Evolutionary conservation across 2,329 filamentous ascomycete genomes (phyloP).

Genomic region (Colletotrichum acutatum): DNA sequence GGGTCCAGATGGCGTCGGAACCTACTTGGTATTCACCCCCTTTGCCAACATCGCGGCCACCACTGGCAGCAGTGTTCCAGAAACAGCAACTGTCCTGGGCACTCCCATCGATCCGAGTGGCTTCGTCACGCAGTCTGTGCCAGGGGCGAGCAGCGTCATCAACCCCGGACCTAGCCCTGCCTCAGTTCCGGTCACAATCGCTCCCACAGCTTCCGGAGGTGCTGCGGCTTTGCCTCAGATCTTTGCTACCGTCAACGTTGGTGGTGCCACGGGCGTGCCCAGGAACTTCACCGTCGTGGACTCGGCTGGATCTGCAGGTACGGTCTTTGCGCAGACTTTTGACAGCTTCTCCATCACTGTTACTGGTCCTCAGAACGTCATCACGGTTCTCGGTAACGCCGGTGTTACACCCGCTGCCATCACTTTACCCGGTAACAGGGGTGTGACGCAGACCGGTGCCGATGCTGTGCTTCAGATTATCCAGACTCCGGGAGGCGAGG

Average conservation of each 20-base stretch:
- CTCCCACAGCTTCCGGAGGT: not conserved
- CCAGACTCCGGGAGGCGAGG: slow-evolving; percentile 14
- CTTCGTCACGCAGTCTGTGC: slow-evolving; percentile 7
- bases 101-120: slow-evolving; percentile 14
- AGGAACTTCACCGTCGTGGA: slow-evolving; percentile 21
- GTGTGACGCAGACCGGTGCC: not conserved
- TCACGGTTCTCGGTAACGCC: slow-evolving; percentile 24
- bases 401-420: slow-evolving; percentile 15
- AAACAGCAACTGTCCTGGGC: slow-evolving; percentile 4
- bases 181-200: slow-evolving; percentile 6
- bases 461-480: slow-evolving; percentile 18
- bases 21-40: slow-evolving; percentile 29
- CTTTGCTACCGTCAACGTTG: slow-evolving; percentile 11
- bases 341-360: slow-evolving; percentile 27
- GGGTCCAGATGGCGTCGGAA: slow-evolving; percentile 16
- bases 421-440: not conserved
- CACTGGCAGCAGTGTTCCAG: slow-evolving; percentile 1
- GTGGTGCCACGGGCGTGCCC: slow-evolving; percentile 24
- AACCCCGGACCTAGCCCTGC: slow-evolving; percentile 15
- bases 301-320: slow-evolving; percentile 9
- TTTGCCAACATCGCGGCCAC: not conserved
- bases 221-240: not conserved
- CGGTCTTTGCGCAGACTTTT: slow-evolving; percentile 22
- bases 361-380: slow-evolving; percentile 14
- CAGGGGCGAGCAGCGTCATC: not conserved